These are phyloP conservation scores for Fusarium veterinarium DNA, from an alignment of 2,329 filamentous ascomycete species.

Conservation along the genomic window DNA sequence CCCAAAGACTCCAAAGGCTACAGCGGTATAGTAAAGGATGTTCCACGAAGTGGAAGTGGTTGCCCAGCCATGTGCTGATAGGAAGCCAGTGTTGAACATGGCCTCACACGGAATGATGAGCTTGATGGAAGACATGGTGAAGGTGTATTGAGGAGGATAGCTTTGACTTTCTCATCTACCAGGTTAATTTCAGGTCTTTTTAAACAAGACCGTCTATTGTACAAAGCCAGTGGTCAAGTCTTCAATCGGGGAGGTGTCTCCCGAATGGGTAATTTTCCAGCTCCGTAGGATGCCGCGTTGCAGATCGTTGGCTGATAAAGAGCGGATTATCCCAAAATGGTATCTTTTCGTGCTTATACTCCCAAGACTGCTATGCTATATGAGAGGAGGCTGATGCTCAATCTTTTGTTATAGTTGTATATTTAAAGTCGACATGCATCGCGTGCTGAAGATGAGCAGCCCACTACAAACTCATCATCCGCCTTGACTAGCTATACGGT, in stretches of 20 bases:
- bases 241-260: not conserved
- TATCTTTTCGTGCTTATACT: not conserved
- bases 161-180: no score
- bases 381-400: fast-evolving
- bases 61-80: not conserved
- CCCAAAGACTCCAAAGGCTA: fast-evolving
- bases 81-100: not conserved
- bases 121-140: not conserved
- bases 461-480: not conserved
- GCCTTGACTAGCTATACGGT: no score
- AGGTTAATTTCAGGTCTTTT: no score
- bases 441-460: fast-evolving
- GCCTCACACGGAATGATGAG: not conserved
- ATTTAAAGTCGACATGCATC: not conserved
- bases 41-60: not conserved
- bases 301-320: not conserved
- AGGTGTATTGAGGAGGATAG: not conserved
- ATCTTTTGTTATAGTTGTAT: fast-evolving
- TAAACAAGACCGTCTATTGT: no score
- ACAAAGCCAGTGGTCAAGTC: no score
- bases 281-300: not conserved
- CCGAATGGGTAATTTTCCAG: not conserved
- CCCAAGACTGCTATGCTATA: fast-evolving
- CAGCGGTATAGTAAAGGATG: not conserved
- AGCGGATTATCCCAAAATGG: not conserved